phyloP scores from a whole-genome alignment of 1,139 yeast species.

The Kluyveromyces sp. region DNA sequence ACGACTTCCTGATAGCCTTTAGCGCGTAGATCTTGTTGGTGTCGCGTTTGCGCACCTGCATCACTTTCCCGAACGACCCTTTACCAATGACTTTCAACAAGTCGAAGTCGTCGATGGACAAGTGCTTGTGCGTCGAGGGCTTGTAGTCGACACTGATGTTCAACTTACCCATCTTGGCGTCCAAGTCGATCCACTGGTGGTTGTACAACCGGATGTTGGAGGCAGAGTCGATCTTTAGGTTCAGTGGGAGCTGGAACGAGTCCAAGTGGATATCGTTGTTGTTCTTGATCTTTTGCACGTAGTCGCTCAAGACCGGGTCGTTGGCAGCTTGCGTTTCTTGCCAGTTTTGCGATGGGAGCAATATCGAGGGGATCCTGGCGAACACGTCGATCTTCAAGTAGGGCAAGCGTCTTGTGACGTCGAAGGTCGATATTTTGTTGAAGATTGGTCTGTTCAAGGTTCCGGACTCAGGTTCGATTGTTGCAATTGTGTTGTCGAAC shows the following conservation, averaged over 20 bases:
- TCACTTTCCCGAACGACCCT: conserved; percentile 96
- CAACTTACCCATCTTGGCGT: conserved; percentile 35
- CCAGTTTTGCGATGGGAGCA: conserved; percentile 43
- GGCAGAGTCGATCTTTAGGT: conserved; percentile 33
- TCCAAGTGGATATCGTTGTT: conserved; percentile 36
- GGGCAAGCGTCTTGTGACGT: conserved; percentile 62
- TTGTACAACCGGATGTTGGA: conserved; percentile 37
- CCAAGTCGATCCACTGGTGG: conserved; percentile 39
- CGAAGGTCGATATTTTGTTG: conserved; percentile 86
- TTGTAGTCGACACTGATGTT: conserved; percentile 72
- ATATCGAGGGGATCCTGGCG: conserved; percentile 63
- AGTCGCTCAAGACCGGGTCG: conserved; percentile 28
- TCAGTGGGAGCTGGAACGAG: conserved; percentile 30
- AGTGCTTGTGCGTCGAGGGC: conserved; percentile 60
- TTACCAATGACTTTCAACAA: conserved; percentile 91
- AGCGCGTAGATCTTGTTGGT: conserved; percentile 91
- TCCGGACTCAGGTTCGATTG: conserved; percentile 75
- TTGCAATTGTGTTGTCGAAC: conserved; percentile 73
- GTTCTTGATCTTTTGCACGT: conserved; percentile 30
- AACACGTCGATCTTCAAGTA: conserved; percentile 62
- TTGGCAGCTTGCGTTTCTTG: conserved; percentile 24
- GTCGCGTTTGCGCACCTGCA: conserved; percentile 95
- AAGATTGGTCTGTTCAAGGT: conserved; percentile 59
- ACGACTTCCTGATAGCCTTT: conserved; percentile 88
- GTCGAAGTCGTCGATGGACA: conserved; percentile 87